phyloP scores from a whole-genome alignment of 2,329 filamentous ascomycete genomes.

The Trichoderma arundinaceum region DNA sequence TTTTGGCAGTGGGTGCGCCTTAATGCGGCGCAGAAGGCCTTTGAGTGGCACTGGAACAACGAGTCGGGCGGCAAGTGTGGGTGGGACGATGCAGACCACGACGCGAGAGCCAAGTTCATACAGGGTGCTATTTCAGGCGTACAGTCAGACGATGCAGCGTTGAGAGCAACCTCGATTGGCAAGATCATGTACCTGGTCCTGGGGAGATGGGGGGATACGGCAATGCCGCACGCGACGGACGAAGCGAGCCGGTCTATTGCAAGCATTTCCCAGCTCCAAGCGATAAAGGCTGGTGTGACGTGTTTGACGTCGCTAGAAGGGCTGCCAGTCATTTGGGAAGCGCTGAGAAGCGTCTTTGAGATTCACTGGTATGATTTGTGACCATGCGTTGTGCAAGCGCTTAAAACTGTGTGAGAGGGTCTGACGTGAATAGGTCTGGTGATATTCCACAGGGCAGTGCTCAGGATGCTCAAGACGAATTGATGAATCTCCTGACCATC shows the following conservation, averaged over 20 bases:
- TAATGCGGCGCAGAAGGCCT: constrained; percentile 74
- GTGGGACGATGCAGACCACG: constrained; percentile 70
- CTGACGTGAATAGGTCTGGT: constrained; percentile 52
- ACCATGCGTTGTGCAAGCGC: not conserved
- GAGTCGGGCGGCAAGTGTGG: constrained; percentile 49
- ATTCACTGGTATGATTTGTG: constrained; percentile 54
- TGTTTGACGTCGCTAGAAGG: constrained; percentile 59
- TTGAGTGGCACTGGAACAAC: constrained; percentile 75
- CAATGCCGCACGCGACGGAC: constrained; percentile 54
- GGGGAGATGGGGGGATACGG: constrained; percentile 73
- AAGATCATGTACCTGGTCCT: constrained; percentile 67
- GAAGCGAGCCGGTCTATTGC: constrained; percentile 56
- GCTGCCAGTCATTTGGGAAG: constrained; percentile 57
- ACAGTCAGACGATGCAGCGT: constrained; percentile 53
- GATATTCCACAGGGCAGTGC: constrained; percentile 52
- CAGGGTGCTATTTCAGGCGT: constrained; percentile 54
- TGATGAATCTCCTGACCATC: constrained; percentile 67
- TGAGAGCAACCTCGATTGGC: constrained; percentile 60
- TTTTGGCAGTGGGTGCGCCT: constrained; percentile 84
- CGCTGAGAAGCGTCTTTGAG: constrained; percentile 57
- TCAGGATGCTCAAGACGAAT: constrained; percentile 62
- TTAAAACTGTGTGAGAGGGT: not conserved
- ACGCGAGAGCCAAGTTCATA: constrained; percentile 63
- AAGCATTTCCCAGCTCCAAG: constrained; percentile 61
- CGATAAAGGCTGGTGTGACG: constrained; percentile 61